A percentile compares a stretch with the other conserved stretches of the same genome.
phyloP scores from a whole-genome alignment of 257 asterid species.

The Primulina tabacum region DNA sequence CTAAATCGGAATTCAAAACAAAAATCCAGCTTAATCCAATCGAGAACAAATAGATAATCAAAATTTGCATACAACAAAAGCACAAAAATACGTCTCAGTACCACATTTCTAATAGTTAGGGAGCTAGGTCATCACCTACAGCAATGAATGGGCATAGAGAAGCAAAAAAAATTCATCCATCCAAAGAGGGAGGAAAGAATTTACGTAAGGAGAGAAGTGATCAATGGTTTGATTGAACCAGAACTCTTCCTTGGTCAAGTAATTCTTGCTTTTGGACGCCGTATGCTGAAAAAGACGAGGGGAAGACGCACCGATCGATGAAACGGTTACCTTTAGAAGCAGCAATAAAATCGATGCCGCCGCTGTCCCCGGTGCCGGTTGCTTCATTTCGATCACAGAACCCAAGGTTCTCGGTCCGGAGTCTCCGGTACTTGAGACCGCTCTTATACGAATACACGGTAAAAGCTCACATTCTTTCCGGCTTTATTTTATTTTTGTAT shows the following conservation, averaged over 20 bases:
- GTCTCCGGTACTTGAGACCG: not conserved
- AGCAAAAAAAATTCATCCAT: not conserved
- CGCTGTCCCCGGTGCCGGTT: slow-evolving; percentile 17
- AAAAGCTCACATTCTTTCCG: too few relatives aligned
- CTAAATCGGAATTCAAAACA: not conserved
- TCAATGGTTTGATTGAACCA: slow-evolving; percentile 88
- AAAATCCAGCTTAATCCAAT: slow-evolving; percentile 9
- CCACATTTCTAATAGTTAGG: not conserved
- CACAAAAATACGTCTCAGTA: not conserved
- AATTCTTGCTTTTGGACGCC: slow-evolving; percentile 33
- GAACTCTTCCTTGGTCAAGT: slow-evolving; percentile 53
- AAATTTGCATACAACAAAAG: not conserved
- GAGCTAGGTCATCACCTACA: slow-evolving; percentile 5
- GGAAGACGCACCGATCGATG: slow-evolving; percentile 27
- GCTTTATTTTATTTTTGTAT: too few relatives aligned
- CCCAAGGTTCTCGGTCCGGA: not conserved
- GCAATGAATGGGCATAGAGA: not conserved
- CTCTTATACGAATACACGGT: not conserved
- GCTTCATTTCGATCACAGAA: slow-evolving; percentile 28
- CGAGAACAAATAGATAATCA: slow-evolving; percentile 10
- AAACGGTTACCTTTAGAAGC: slow-evolving; percentile 12
- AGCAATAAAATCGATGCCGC: slow-evolving; percentile 18
- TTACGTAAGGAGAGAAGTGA: slow-evolving; percentile 92
- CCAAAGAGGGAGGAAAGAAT: not conserved
- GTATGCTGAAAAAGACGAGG: slow-evolving; percentile 40